These are phyloP conservation scores for Graphiopsis chlorocephala DNA, from an alignment of 2,329 filamentous ascomycete genomes.

Conservation along the genomic window DNA sequence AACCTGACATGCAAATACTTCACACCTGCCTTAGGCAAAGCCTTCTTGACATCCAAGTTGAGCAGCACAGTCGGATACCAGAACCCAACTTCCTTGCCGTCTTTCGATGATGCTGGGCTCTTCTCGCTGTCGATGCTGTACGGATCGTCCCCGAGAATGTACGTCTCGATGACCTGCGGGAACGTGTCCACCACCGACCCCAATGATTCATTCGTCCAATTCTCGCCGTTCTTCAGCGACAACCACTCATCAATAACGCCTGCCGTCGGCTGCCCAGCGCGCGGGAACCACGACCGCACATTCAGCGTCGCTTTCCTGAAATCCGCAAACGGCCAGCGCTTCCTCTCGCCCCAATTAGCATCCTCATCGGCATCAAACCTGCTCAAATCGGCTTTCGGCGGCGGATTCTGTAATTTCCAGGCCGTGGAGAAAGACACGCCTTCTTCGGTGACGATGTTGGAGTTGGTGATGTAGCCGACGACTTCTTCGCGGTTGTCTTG, in stretches of 20 bases:
- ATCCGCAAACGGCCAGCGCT: constrained; percentile 43
- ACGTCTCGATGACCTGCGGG: constrained; percentile 60
- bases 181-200: constrained; percentile 69
- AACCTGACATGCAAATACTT: constrained; percentile 70
- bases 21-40: constrained; percentile 63
- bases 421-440: constrained; percentile 57
- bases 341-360: constrained; percentile 45
- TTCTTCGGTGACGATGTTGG: constrained; percentile 58
- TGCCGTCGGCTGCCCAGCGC: constrained; percentile 40
- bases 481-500: constrained; percentile 56
- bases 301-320: constrained; percentile 52
- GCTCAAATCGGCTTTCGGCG: constrained; percentile 42
- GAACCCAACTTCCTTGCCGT: constrained; percentile 39
- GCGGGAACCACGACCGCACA: constrained; percentile 53
- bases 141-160: constrained; percentile 33
- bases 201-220: constrained; percentile 62
- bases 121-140: constrained; percentile 31
- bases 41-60: constrained; percentile 74
- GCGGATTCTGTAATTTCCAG: constrained; percentile 51
- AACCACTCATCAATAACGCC: constrained; percentile 65
- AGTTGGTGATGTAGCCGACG: constrained; percentile 64
- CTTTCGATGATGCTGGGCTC: constrained; percentile 19
- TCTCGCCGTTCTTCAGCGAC: constrained; percentile 57
- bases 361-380: constrained; percentile 46
- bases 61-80: constrained; percentile 77